A percentile compares a stretch with the other conserved stretches of the same genome.
These are phyloP conservation scores for Mycena crocata DNA, from an alignment of 768 basidiomycete genomes.

Conservation along the genomic window DNA sequence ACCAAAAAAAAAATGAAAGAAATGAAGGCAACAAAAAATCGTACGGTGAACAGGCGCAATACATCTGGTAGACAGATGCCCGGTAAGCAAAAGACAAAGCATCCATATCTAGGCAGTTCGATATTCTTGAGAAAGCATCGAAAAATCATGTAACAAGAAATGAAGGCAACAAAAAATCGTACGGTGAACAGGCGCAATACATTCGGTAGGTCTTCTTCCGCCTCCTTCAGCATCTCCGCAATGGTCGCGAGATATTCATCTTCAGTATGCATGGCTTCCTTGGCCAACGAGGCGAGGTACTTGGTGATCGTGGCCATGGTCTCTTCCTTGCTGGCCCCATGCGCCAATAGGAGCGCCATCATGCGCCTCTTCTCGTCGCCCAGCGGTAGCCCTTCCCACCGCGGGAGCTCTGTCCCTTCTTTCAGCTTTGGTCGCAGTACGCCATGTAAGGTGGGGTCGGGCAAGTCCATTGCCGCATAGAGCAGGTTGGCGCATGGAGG, in stretches of 20 bases:
- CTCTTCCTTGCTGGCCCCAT: slow-evolving; percentile 16
- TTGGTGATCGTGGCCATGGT: slow-evolving; percentile 25
- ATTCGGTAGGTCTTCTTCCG: no score
- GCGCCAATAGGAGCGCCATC: slow-evolving; percentile 13
- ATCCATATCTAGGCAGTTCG: no score
- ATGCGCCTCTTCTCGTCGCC: background rate
- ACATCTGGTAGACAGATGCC: no score
- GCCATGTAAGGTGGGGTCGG: background rate
- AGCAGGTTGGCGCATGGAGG: background rate
- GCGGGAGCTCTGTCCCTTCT: background rate
- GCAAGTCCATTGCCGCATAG: slow-evolving; percentile 9
- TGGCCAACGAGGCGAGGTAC: background rate
- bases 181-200: no score
- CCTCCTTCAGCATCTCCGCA: background rate
- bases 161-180: no score
- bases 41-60: no score
- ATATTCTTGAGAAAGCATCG: no score
- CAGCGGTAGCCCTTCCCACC: slow-evolving; percentile 16
- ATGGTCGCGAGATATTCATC: background rate
- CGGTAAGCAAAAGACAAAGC: no score
- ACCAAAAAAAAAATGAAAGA: no score
- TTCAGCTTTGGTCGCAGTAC: background rate
- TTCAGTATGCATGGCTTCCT: background rate
- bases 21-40: no score
- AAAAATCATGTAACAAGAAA: no score